Evolutionary conservation across 768 basidiomycete genomes (phyloP).

Genomic region (Rubroboletus satanas): DNA sequence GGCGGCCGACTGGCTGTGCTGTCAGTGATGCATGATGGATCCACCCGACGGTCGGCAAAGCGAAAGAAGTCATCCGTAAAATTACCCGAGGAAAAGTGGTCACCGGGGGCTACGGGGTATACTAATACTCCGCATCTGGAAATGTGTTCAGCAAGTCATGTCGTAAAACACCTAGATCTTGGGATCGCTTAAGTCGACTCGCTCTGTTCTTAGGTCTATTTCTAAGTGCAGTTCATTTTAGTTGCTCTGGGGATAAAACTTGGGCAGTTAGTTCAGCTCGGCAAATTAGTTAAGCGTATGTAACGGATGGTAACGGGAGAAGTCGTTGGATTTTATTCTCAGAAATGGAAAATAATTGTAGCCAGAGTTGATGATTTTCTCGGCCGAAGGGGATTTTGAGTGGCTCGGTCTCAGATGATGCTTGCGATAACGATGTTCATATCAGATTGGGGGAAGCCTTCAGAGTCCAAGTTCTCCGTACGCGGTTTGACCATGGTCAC

Average conservation of each 20-base stretch:
- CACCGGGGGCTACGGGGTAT: too few species aligned
- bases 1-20: slow-evolving; percentile 15
- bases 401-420: not conserved
- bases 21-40: not conserved
- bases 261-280: not conserved
- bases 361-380: not conserved
- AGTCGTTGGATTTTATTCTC: not conserved
- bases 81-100: not conserved
- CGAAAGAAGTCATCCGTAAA: not conserved
- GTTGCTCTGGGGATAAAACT: not conserved
- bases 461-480: not conserved
- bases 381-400: slow-evolving; percentile 4
- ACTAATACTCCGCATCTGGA: too few species aligned
- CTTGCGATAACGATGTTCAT: slow-evolving; percentile 1
- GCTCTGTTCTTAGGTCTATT: too few species aligned
- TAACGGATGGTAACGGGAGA: slow-evolving; percentile 1
- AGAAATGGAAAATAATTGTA: not conserved
- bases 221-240: not conserved
- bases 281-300: not conserved
- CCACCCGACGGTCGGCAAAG: slow-evolving; percentile 11
- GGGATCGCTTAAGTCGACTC: not conserved
- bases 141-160: not conserved
- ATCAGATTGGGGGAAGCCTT: not conserved
- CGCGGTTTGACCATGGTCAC: not conserved
- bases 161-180: too few species aligned